phyloP scores from a whole-genome alignment of 805 yeast genomes.

The Starmera amethionina region DNA sequence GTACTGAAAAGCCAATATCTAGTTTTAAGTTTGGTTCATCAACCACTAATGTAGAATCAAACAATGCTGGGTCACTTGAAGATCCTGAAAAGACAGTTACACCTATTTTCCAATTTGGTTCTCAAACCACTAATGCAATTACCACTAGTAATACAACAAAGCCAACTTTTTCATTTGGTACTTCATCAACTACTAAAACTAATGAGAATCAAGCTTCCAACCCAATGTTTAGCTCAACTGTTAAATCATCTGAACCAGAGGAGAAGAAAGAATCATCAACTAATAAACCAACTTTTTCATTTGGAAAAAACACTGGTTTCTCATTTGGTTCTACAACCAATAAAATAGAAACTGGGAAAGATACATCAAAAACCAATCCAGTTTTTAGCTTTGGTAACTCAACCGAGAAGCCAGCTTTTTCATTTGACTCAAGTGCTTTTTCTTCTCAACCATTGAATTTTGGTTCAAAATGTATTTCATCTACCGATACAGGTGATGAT shows the following conservation, averaged over 20 bases:
- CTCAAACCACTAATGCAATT: background rate
- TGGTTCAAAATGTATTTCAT: conserved; percentile 6
- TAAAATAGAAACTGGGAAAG: too few relatives aligned
- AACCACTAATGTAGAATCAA: too few relatives aligned
- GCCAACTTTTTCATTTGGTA: conserved; percentile 17
- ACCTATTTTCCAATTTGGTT: too few relatives aligned
- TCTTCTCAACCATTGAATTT: conserved; percentile 4
- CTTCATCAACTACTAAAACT: conserved; percentile 1
- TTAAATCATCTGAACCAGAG: conserved; percentile 7
- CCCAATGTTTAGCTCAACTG: conserved; percentile 19
- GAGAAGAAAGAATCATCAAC: conserved; percentile 1
- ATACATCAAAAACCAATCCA: too few relatives aligned
- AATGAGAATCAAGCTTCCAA: conserved; percentile 2
- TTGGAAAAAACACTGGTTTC: conserved; percentile 8
- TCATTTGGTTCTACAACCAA: too few relatives aligned
- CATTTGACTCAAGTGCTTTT: conserved; percentile 25
- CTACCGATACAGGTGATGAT: conserved; percentile 11
- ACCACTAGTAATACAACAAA: conserved; percentile 3
- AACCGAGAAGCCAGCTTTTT: conserved; percentile 17
- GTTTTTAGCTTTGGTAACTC: too few relatives aligned
- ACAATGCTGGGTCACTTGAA: too few relatives aligned
- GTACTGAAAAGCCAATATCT: background rate
- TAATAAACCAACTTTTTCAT: conserved; percentile 17
- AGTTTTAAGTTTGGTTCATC: too few relatives aligned
- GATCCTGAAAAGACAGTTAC: too few relatives aligned